These are phyloP conservation scores for Wallacemonas collosoma DNA, from an alignment of 208 protist genomes.

Conservation along the genomic window DNA sequence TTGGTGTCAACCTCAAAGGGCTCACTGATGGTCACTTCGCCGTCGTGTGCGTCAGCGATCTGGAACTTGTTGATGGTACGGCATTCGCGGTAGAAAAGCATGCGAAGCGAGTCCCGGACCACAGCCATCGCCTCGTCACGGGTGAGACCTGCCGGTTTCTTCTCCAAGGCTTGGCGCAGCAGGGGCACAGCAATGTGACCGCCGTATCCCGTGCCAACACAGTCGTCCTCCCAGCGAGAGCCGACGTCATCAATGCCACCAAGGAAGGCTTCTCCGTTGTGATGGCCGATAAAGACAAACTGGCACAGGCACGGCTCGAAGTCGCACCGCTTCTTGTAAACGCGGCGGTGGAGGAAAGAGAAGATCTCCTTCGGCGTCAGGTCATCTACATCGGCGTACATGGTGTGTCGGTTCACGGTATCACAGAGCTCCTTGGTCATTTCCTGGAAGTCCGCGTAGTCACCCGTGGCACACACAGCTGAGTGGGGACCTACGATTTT, in stretches of 20 bases:
- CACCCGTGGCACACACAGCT: constrained; percentile 93
- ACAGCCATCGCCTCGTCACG: constrained; percentile 88
- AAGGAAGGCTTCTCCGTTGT: constrained; percentile 91
- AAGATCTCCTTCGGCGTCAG: constrained; percentile 91
- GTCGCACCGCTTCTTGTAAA: constrained; percentile 95
- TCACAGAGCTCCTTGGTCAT: constrained; percentile 79
- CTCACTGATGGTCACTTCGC: constrained; percentile 80
- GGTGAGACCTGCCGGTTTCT: constrained; percentile 70
- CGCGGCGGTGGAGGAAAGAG: constrained; percentile 91
- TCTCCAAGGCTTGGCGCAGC: constrained; percentile 89
- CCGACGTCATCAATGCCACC: constrained; percentile 95
- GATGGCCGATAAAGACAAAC: constrained; percentile 93
- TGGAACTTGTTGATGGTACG: constrained; percentile 96
- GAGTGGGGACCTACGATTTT: constrained; percentile 87
- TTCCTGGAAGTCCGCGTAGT: constrained; percentile 97
- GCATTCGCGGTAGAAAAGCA: constrained; percentile 97
- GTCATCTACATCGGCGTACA: constrained; percentile 80
- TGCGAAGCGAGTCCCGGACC: constrained; percentile 92
- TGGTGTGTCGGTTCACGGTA: constrained; percentile 71
- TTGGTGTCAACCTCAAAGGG: constrained; percentile 94
- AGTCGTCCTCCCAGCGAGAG: constrained; percentile 93
- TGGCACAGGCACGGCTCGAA: constrained; percentile 96
- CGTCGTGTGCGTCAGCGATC: constrained; percentile 80
- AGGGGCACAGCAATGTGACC: constrained; percentile 95
- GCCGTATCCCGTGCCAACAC: constrained; percentile 95